Conservation (phyloP, 2,329 filamentous ascomycete genomes). For the Cladosporium sp. region DNA sequence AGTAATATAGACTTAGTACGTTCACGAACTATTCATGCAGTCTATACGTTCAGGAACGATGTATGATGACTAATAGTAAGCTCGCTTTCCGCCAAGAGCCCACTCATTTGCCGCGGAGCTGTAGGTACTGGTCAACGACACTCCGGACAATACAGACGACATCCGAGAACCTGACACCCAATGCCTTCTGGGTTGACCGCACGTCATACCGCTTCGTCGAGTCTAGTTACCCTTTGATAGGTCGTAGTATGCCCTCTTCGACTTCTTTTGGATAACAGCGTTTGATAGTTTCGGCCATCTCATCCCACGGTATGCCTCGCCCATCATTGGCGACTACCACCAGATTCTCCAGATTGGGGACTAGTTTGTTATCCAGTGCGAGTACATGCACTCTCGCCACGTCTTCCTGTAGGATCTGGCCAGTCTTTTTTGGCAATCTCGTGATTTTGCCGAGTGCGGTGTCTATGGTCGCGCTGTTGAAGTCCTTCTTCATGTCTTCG, state of each 20-base stretch:
- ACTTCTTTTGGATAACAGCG: not conserved
- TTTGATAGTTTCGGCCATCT: not conserved
- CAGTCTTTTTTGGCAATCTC: slow-evolving; percentile 19
- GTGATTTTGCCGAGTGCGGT: slow-evolving; percentile 21
- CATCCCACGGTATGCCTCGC: not conserved
- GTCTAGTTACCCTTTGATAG: not conserved
- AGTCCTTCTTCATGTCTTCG: slow-evolving; percentile 20
- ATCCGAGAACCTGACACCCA: not conserved
- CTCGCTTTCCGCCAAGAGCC: not conserved
- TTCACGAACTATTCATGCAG: not conserved
- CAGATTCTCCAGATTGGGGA: not conserved
- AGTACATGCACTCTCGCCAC: slow-evolving; percentile 33
- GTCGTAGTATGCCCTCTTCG: not conserved
- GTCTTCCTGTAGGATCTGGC: slow-evolving; percentile 28
- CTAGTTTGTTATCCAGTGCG: slow-evolving; percentile 21
- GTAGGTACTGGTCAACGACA: not conserved
- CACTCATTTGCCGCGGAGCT: not conserved
- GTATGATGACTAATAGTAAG: not conserved
- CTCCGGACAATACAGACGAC: not conserved
- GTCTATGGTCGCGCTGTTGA: slow-evolving; percentile 23
- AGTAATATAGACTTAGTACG: not conserved
- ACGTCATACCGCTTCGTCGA: not conserved
- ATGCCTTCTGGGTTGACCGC: not conserved
- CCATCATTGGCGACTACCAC: not conserved
- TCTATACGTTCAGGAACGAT: not conserved